Percentiles rank a stretch among this genome's conserved stretches.
Evolutionary conservation across 352 stramenopile species (phyloP).

Genomic region (Pythium guiyangense): DNA sequence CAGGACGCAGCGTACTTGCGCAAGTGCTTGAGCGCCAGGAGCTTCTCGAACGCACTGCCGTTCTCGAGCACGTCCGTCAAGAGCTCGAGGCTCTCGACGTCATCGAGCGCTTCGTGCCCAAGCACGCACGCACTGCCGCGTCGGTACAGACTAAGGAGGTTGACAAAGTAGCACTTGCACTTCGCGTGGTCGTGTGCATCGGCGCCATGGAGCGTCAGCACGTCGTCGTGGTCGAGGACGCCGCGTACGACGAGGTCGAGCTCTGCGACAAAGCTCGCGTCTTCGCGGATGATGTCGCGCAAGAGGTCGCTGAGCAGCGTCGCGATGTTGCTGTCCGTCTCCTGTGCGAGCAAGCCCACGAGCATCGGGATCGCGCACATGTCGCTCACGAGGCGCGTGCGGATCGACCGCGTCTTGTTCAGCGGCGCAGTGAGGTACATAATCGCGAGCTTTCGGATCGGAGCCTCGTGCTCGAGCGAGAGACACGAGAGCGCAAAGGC

Average conservation of each 20-base stretch:
- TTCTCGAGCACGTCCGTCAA: background rate
- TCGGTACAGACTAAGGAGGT: slow-evolving; percentile 1
- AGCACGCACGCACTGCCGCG: background rate
- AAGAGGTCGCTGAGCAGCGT: slow-evolving; percentile 4
- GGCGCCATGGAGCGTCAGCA: background rate
- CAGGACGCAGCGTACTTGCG: background rate
- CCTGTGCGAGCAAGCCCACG: background rate
- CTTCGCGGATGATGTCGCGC: background rate
- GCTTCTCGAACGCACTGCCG: background rate
- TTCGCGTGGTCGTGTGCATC: background rate
- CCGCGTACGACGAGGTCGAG: slow-evolving; percentile 6
- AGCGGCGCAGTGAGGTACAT: slow-evolving; percentile 6
- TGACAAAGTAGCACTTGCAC: background rate
- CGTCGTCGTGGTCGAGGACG: slow-evolving; percentile 2
- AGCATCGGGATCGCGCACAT: slow-evolving; percentile 2
- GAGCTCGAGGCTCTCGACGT: background rate
- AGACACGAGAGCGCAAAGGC: background rate
- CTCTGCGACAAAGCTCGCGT: background rate
- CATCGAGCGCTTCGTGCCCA: background rate
- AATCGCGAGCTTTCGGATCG: slow-evolving; percentile 2
- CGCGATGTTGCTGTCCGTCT: background rate
- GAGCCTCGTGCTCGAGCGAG: background rate
- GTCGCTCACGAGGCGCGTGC: slow-evolving; percentile 1
- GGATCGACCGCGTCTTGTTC: slow-evolving; percentile 6
- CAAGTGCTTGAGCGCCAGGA: background rate